phyloP scores from a whole-genome alignment of 2,329 filamentous ascomycete genomes.

The Zymoseptoria tritici region DNA sequence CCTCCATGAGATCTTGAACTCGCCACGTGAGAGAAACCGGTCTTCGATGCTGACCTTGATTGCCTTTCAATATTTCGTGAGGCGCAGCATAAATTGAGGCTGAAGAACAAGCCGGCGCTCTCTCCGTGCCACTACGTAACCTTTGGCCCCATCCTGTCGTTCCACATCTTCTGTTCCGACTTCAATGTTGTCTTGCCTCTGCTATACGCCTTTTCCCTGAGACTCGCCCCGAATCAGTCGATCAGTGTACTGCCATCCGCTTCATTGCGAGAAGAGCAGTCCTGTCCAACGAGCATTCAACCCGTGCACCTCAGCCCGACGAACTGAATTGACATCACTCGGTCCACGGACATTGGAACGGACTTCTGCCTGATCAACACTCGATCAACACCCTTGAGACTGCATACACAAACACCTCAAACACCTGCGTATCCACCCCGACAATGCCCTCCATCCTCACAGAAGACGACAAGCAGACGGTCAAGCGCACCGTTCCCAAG shows the following conservation, averaged over 20 bases:
- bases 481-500: constrained; percentile 90
- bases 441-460: constrained; percentile 57
- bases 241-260: background rate
- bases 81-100: background rate
- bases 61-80: background rate
- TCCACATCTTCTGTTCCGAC: background rate
- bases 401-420: background rate
- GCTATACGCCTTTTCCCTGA: background rate
- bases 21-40: too few relatives aligned
- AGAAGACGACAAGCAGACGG: constrained; percentile 92
- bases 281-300: background rate
- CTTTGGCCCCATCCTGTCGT: background rate
- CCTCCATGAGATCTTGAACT: too few relatives aligned
- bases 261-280: background rate
- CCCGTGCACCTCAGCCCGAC: background rate
- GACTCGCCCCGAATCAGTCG: background rate
- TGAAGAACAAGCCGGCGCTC: background rate
- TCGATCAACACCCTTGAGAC: background rate
- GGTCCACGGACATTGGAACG: background rate
- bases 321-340: background rate
- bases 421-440: too few relatives aligned
- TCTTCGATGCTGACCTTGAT: too few relatives aligned
- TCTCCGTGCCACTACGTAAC: background rate
- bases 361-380: background rate
- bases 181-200: background rate